A percentile compares a stretch with the other conserved stretches of the same genome.
Conservation (phyloP, 164 flowering plant genomes). For the Litsea cubeba region DNA sequence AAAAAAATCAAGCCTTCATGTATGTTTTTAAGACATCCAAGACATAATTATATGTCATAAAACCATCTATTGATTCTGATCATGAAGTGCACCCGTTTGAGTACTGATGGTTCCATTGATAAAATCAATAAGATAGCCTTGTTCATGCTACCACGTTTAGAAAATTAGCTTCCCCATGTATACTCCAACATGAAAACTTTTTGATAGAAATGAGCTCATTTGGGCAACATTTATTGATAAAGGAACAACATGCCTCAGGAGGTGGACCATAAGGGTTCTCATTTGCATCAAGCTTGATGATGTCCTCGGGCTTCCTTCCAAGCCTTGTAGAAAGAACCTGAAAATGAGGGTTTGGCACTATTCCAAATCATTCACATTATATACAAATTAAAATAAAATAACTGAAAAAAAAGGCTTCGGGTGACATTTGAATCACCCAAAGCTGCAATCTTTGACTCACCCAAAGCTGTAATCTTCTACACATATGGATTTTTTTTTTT, state of each 20-base stretch:
- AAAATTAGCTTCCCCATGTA: background rate
- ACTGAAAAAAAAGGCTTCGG: background rate
- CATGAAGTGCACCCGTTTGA: background rate
- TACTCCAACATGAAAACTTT: background rate
- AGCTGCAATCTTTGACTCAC: no score
- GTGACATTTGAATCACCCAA: background rate
- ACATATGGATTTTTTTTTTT: no score
- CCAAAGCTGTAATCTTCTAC: no score
- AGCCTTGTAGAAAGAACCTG: slow-evolving; percentile 86
- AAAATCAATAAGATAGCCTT: background rate
- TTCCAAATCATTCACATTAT: background rate
- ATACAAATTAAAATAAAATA: no score
- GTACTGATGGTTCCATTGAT: background rate
- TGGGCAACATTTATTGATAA: background rate
- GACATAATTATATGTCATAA: background rate
- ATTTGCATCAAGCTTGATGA: slow-evolving; percentile 93
- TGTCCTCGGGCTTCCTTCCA: slow-evolving; percentile 97
- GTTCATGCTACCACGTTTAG: background rate
- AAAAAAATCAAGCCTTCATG: background rate
- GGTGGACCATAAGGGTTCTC: slow-evolving; percentile 99
- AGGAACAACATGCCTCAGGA: slow-evolving; percentile 74
- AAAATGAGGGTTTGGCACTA: background rate
- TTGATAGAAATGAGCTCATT: background rate
- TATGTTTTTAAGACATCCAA: background rate
- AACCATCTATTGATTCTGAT: background rate